phyloP scores from a whole-genome alignment of 352 stramenopile genomes.

The Phytopythium vexans region DNA sequence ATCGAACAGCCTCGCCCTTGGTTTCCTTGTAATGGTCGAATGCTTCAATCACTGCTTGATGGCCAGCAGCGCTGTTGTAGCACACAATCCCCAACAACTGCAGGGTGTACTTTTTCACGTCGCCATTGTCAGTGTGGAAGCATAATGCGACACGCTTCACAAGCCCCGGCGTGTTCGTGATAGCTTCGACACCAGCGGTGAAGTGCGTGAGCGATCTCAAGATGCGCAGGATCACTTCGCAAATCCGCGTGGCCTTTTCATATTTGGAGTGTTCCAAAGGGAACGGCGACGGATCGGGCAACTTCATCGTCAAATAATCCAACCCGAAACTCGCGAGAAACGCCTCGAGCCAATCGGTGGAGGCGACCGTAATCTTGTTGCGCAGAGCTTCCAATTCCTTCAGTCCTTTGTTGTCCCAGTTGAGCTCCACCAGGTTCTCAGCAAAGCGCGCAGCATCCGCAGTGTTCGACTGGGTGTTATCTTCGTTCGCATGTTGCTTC shows the following conservation, averaged over 20 bases:
- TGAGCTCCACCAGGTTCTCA: constrained; percentile 75
- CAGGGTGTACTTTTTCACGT: constrained; percentile 81
- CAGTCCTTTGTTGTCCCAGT: constrained; percentile 80
- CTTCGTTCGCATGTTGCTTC: constrained; percentile 77
- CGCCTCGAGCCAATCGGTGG: constrained; percentile 73
- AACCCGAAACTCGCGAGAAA: constrained; percentile 75
- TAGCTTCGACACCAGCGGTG: constrained; percentile 71
- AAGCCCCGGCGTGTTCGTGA: constrained; percentile 76
- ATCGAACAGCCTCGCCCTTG: constrained; percentile 76
- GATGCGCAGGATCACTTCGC: constrained; percentile 74
- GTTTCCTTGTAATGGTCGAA: constrained; percentile 85
- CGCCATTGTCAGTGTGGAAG: constrained; percentile 81
- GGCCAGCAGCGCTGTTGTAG: constrained; percentile 83
- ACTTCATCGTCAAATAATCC: constrained; percentile 85
- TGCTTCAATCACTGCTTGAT: constrained; percentile 75
- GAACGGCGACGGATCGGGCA: constrained; percentile 78
- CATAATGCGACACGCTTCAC: constrained; percentile 79
- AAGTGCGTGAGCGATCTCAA: constrained; percentile 78
- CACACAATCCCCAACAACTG: constrained; percentile 83
- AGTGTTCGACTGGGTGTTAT: constrained; percentile 51
- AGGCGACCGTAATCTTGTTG: constrained; percentile 65
- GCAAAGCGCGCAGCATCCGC: constrained; percentile 62
- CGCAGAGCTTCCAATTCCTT: constrained; percentile 69
- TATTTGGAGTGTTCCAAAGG: constrained; percentile 77
- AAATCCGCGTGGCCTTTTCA: constrained; percentile 73